Conservation (phyloP, 148 eudicot genomes). For the Simmondsia chinensis region DNA sequence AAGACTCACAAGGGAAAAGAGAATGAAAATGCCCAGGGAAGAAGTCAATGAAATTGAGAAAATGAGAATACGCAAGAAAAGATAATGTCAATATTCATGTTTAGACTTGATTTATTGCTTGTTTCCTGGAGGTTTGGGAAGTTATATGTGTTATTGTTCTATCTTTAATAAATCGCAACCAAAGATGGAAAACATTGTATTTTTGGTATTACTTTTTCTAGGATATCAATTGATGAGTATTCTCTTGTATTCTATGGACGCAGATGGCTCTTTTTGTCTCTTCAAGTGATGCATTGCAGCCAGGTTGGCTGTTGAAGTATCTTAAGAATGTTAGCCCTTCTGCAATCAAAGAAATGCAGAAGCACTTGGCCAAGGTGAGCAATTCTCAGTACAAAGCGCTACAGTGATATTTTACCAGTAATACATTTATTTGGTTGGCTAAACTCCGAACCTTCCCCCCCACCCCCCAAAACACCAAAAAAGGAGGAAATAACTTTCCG, state of each 20-base stretch:
- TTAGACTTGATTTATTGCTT: too few species aligned
- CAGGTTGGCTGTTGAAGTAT: constrained; percentile 69
- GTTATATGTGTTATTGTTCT: too few species aligned
- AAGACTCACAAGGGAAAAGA: neutral
- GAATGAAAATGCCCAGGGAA: too few species aligned
- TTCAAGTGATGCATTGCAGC: constrained; percentile 75
- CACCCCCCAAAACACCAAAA: too few species aligned
- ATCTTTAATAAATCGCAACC: too few species aligned
- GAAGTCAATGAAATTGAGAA: neutral
- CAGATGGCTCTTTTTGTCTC: constrained; percentile 92
- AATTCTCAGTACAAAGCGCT: neutral
- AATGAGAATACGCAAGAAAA: neutral
- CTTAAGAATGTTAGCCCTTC: constrained; percentile 52
- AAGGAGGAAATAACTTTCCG: too few species aligned
- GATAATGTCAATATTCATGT: too few species aligned
- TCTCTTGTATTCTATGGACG: constrained; percentile 3
- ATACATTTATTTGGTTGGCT: neutral
- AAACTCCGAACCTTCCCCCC: too few species aligned
- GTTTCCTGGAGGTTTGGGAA: too few species aligned
- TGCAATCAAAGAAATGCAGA: constrained; percentile 51
- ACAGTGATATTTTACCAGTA: neutral
- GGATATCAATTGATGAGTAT: constrained; percentile 1
- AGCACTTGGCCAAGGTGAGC: constrained; percentile 76
- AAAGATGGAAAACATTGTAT: neutral
- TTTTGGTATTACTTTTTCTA: neutral